Conservation (phyloP, 2,329 filamentous ascomycete species). For the Fusarium temperatum region DNA sequence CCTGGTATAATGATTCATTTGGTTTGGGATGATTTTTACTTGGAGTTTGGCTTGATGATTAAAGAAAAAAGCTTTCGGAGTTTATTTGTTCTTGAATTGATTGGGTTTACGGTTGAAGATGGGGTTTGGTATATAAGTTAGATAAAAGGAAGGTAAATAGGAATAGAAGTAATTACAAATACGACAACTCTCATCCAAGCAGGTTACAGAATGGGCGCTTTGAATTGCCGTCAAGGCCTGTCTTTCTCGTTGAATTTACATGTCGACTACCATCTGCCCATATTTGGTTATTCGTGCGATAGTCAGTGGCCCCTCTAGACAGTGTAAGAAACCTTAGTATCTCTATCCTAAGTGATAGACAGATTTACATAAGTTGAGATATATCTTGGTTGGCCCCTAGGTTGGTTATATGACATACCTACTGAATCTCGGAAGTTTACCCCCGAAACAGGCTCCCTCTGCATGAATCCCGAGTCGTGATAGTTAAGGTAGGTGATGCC, state of each 20-base stretch:
- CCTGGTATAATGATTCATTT: conserved; percentile 9
- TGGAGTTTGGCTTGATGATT: conserved; percentile 12
- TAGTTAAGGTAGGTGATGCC: conserved; percentile 18
- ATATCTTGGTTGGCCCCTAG: neutral
- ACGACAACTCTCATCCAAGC: neutral
- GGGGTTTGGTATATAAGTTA: neutral
- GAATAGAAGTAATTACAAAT: conserved; percentile 2
- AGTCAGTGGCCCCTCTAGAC: neutral
- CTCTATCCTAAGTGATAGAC: neutral
- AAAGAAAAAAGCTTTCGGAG: neutral
- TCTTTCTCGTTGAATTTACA: neutral
- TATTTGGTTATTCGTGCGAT: neutral
- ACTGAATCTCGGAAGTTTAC: neutral
- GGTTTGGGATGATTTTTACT: neutral
- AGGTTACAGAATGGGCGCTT: neutral
- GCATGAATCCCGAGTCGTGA: conserved; percentile 1
- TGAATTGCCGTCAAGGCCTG: neutral
- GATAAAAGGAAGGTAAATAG: conserved; percentile 8
- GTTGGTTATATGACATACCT: neutral
- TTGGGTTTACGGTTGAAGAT: neutral
- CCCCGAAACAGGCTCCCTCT: neutral
- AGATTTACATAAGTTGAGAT: neutral
- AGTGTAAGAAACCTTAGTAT: neutral
- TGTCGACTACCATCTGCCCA: neutral
- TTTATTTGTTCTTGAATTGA: neutral